phyloP scores from a whole-genome alignment of 2,329 filamentous ascomycete species.

The Blastomyces parvus region DNA sequence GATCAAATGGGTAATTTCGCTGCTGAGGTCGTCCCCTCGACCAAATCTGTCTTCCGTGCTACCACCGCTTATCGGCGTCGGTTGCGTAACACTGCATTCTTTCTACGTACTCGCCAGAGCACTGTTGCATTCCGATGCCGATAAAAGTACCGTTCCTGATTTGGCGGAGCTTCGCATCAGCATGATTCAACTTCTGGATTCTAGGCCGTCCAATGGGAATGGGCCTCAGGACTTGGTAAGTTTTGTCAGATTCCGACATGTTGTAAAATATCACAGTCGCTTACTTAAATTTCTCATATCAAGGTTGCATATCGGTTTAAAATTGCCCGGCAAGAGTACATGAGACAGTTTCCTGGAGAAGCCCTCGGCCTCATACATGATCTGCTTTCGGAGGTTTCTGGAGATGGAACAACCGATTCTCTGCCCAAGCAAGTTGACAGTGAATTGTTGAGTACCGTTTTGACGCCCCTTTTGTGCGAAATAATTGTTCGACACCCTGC shows the following conservation, averaged over 20 bases:
- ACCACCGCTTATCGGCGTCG: conserved; percentile 35
- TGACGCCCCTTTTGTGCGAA: conserved; percentile 26
- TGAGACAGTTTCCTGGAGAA: conserved; percentile 27
- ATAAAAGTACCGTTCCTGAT: conserved; percentile 21
- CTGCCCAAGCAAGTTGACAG: conserved; percentile 2
- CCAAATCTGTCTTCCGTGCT: conserved; percentile 28
- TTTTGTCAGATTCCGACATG: conserved; percentile 7
- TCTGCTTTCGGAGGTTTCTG: conserved; percentile 18
- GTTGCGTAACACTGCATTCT: conserved; percentile 36
- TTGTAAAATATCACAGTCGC: background rate
- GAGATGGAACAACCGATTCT: background rate
- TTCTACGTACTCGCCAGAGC: conserved; percentile 31
- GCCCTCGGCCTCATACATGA: conserved; percentile 28
- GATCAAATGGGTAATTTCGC: conserved; percentile 33
- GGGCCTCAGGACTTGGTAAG: conserved; percentile 26
- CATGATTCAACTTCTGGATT: conserved; percentile 26
- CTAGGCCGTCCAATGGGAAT: conserved; percentile 14
- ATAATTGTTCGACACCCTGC: conserved; percentile 28
- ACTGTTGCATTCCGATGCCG: conserved; percentile 21
- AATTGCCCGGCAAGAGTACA: conserved; percentile 32
- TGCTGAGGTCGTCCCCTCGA: conserved; percentile 29
- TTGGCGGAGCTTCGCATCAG: conserved; percentile 23
- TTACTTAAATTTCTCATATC: background rate
- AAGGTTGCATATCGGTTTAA: conserved; percentile 34
- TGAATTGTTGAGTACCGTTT: conserved; percentile 18